These are phyloP conservation scores for Colletotrichum chlorophyti DNA, from an alignment of 2,329 filamentous ascomycete genomes.

Conservation along the genomic window DNA sequence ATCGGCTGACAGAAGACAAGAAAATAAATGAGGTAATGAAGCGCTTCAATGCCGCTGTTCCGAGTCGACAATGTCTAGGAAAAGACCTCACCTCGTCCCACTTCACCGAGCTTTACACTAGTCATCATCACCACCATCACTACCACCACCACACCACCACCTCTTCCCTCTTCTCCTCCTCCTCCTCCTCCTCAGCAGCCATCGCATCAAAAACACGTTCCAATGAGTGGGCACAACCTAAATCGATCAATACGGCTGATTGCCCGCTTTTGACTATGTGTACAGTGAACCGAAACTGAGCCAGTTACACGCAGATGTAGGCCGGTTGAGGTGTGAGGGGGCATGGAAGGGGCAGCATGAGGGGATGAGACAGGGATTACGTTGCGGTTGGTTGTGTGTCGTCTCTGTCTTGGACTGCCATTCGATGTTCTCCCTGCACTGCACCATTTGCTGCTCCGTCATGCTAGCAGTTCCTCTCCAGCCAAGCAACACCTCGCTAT, in stretches of 20 bases:
- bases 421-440: slow-evolving; percentile 27
- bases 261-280: neutral
- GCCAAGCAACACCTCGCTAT: slow-evolving; percentile 6
- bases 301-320: slow-evolving; percentile 8
- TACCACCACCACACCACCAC: neutral
- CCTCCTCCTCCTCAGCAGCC: too few species aligned
- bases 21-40: slow-evolving; percentile 6
- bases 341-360: slow-evolving; percentile 6
- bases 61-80: neutral
- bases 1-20: neutral
- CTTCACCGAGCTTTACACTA: too few species aligned
- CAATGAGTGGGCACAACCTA: too few species aligned
- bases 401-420: slow-evolving; percentile 27
- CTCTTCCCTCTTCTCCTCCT: too few species aligned
- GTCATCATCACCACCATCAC: neutral
- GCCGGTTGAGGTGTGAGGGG: slow-evolving; percentile 7
- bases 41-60: slow-evolving; percentile 7
- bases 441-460: neutral
- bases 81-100: neutral
- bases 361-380: slow-evolving; percentile 15
- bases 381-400: slow-evolving; percentile 24
- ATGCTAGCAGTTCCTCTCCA: neutral
- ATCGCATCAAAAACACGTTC: neutral
- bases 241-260: too few species aligned
- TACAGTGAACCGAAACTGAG: neutral